Evolutionary conservation across 345 rosid species (phyloP), one percentile per base, ranked within the genome.

Genomic region (Brassica carinata): DNA sequence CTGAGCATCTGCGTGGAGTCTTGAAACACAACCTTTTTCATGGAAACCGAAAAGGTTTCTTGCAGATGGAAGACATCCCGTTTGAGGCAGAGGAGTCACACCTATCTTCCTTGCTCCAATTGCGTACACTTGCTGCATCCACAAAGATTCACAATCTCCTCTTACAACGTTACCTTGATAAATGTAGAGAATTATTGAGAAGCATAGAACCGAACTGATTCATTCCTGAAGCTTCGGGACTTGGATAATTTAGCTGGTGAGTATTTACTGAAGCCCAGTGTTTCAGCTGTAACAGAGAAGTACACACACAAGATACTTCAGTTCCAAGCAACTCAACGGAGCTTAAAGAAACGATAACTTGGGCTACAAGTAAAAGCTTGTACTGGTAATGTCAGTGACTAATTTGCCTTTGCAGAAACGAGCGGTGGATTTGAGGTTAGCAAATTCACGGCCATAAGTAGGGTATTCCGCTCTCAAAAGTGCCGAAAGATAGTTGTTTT

Each of bases 21-120:
- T 82, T 1, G 87, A 30, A 51, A 92, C 92, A 67, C 99, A 93
- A 0, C 97, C 94, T 4, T 63, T 81, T 59, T 88, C 82, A 19
- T 87, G 93, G 73, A 5, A 82, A 3, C 92, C 94, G 15, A 96
- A 92, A 33, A 96, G 26, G 59, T 96, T 92, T 67, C 90, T 83
- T 34, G 97, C 97, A n/a, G 80, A 82, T 3, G 99, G 98, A 70
- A 93, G 84, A 83, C 98, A 96, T 19, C 99, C 98, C 64, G 90
- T 55, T 19, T 97, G 99, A 61, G 94, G 92, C 9, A 96, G 97
- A 29, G 96, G 90, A 53, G 98, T 96, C 69, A 88, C 98, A 43
- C 97, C 98, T 27, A 96, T 81, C 86, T 87, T 93, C 81, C 96
- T 92, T 3, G 86, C 98, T 27, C 99, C 99, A 73, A 84, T 64